These are phyloP conservation scores for Phytophthora kernoviae DNA, from an alignment of 352 stramenopile genomes.

Conservation along the genomic window DNA sequence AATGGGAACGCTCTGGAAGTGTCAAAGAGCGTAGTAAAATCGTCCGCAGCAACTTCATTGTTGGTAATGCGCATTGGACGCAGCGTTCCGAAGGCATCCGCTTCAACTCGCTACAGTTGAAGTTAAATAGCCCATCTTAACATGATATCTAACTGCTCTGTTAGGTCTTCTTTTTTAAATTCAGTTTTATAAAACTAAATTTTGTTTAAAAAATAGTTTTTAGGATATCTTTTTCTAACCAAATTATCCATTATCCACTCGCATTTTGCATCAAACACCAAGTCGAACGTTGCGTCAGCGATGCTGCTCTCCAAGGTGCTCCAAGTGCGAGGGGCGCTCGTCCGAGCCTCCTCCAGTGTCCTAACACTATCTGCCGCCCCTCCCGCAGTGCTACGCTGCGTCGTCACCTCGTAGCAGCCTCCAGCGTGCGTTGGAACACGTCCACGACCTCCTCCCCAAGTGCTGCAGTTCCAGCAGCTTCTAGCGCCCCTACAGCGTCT, in stretches of 20 bases:
- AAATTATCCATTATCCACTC: slow-evolving; percentile 8
- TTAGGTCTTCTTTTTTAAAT: too few relatives aligned
- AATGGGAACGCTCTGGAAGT: slow-evolving; percentile 48
- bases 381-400: slow-evolving; percentile 7
- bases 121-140: too few relatives aligned
- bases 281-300: slow-evolving; percentile 1
- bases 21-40: slow-evolving; percentile 66
- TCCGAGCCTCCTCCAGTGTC: slow-evolving; percentile 15
- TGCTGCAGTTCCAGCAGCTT: neutral
- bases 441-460: slow-evolving; percentile 3
- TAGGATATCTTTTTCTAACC: too few relatives aligned
- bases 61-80: slow-evolving; percentile 70
- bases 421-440: slow-evolving; percentile 25
- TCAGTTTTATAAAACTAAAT: too few relatives aligned
- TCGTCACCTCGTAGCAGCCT: slow-evolving; percentile 24
- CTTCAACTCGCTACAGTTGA: slow-evolving; percentile 52
- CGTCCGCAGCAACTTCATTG: slow-evolving; percentile 68
- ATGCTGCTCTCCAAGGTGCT: slow-evolving; percentile 23
- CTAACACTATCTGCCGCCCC: slow-evolving; percentile 2
- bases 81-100: slow-evolving; percentile 31
- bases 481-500: slow-evolving; percentile 8
- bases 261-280: slow-evolving; percentile 4
- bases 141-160: too few relatives aligned
- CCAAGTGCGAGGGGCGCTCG: slow-evolving; percentile 18
- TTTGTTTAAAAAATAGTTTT: too few relatives aligned